Percentiles rank a stretch among this genome's conserved stretches.
phyloP scores from a whole-genome alignment of 2,329 filamentous ascomycete genomes.

The Fusarium abutilonis region DNA sequence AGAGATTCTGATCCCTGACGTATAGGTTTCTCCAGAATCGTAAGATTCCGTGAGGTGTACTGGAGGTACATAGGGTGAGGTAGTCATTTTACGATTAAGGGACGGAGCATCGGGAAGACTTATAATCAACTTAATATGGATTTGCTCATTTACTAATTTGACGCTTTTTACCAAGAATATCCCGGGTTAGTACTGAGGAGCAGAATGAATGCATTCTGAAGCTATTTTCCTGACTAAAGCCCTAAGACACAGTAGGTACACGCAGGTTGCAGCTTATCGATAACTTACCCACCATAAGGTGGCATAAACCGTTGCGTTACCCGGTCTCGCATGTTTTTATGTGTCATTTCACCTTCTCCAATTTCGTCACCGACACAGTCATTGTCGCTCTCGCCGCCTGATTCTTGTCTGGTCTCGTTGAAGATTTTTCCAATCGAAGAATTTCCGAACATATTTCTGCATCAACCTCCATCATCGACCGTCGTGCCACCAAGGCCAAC shows the following conservation, averaged over 20 bases:
- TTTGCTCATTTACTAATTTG: slow-evolving; percentile 10
- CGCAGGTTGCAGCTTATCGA: too few species aligned
- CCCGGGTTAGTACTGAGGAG: too few species aligned
- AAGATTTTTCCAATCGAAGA: slow-evolving; percentile 18
- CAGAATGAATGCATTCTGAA: too few species aligned
- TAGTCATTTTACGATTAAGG: slow-evolving; percentile 24
- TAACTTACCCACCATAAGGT: too few species aligned
- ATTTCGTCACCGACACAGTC: slow-evolving; percentile 37
- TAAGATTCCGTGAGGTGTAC: slow-evolving; percentile 3
- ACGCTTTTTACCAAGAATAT: neutral
- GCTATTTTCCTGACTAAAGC: too few species aligned
- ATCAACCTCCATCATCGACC: slow-evolving; percentile 9
- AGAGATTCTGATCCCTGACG: slow-evolving; percentile 20
- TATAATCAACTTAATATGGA: slow-evolving; percentile 36
- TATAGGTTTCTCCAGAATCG: slow-evolving; percentile 17
- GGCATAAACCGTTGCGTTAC: too few species aligned
- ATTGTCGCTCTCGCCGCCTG: slow-evolving; percentile 11
- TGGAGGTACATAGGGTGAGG: neutral
- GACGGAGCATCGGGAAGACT: slow-evolving; percentile 13
- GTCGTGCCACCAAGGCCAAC: slow-evolving; percentile 15
- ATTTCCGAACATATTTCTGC: slow-evolving; percentile 13
- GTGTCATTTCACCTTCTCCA: slow-evolving; percentile 40
- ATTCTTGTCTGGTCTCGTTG: slow-evolving; percentile 9
- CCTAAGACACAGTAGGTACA: too few species aligned
- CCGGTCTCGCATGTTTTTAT: slow-evolving; percentile 27